phyloP scores from a whole-genome alignment of 495 filamentous ascomycete genomes.

The Tuber calosporum region DNA sequence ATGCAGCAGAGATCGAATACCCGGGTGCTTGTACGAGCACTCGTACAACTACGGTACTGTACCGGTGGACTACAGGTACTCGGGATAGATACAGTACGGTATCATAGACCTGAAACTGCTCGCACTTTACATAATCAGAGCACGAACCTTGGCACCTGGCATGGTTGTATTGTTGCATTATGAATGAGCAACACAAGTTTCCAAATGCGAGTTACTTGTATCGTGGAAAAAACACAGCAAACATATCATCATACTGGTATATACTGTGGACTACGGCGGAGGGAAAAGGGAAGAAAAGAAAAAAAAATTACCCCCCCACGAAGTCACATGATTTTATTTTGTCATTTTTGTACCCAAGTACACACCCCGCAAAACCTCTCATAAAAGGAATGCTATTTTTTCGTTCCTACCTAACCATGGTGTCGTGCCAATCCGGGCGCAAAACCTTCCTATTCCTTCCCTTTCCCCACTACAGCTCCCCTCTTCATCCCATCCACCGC shows the following conservation, averaged over 20 bases:
- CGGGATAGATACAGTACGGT: no score
- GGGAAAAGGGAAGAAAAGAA: neutral
- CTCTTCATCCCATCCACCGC: constrained; percentile 15
- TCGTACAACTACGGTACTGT: no score
- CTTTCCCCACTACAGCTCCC: constrained; percentile 19
- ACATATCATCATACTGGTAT: no score
- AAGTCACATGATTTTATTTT: neutral
- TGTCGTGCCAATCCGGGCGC: neutral
- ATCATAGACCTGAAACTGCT: no score
- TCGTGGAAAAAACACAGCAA: neutral
- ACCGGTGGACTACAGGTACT: no score
- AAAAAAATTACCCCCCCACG: neutral
- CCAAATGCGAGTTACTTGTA: no score
- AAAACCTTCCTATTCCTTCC: constrained; percentile 17
- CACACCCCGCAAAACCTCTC: neutral
- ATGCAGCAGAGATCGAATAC: no score
- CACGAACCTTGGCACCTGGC: neutral
- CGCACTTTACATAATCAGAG: neutral
- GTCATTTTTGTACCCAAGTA: neutral
- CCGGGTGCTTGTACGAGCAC: no score
- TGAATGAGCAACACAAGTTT: no score
- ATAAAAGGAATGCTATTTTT: neutral
- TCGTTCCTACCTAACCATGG: neutral
- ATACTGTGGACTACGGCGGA: no score
- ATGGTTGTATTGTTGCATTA: no score